Conservation (phyloP, 2,329 filamentous ascomycete species). For the Alternaria sp. region DNA sequence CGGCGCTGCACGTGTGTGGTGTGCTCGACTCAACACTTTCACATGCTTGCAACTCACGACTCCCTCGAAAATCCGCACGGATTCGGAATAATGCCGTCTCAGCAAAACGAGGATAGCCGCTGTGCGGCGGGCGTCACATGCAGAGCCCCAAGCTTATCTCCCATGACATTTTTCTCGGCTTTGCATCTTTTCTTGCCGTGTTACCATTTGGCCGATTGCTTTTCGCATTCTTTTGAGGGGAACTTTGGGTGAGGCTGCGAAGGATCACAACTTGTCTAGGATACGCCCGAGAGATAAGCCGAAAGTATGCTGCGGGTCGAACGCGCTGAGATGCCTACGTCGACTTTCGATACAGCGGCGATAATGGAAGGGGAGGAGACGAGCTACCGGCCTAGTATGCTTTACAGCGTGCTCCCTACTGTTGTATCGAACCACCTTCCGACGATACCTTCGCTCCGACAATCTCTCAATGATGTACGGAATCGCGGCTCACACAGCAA, state of each 20-base stretch:
- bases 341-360: slow-evolving; percentile 15
- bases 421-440: slow-evolving; percentile 62
- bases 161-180: not conserved
- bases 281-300: slow-evolving; percentile 22
- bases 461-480: slow-evolving; percentile 42
- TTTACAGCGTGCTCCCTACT: slow-evolving; percentile 64
- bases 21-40: slow-evolving; percentile 29
- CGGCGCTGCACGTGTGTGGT: slow-evolving; percentile 2
- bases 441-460: slow-evolving; percentile 59
- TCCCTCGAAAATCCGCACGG: slow-evolving; percentile 11
- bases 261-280: not conserved
- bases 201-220: slow-evolving; percentile 1
- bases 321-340: not conserved
- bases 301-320: slow-evolving; percentile 18
- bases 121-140: slow-evolving; percentile 12
- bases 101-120: slow-evolving; percentile 25
- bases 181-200: not conserved
- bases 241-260: not conserved
- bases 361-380: slow-evolving; percentile 19
- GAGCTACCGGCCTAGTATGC: slow-evolving; percentile 51
- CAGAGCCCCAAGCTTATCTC: slow-evolving; percentile 1
- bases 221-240: not conserved
- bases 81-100: slow-evolving; percentile 21
- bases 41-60: slow-evolving; percentile 26
- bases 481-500: slow-evolving; percentile 28